phyloP scores from a whole-genome alignment of 2,329 filamentous ascomycete genomes.

The Xylariales sp. region DNA sequence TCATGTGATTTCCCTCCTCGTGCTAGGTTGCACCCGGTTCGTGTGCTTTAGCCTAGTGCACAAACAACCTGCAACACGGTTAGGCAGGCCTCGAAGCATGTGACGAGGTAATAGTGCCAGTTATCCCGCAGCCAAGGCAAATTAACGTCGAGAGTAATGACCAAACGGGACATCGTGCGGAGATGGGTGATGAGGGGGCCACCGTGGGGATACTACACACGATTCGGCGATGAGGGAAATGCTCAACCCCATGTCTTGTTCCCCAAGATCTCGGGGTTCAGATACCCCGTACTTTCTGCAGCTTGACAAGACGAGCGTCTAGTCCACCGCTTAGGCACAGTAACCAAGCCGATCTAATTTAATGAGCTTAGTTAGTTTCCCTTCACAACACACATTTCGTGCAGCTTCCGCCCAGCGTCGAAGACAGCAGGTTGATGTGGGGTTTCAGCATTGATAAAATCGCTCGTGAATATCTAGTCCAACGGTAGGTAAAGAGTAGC shows the following conservation, averaged over 20 bases:
- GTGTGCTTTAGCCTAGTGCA: slow-evolving; percentile 18
- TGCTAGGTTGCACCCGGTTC: slow-evolving; percentile 13
- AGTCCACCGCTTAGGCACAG: neutral
- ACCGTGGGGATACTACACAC: slow-evolving; percentile 23
- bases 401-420: neutral
- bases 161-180: slow-evolving; percentile 15
- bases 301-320: slow-evolving; percentile 2
- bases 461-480: neutral
- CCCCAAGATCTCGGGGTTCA: slow-evolving; percentile 31
- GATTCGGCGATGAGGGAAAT: slow-evolving; percentile 17
- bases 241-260: slow-evolving; percentile 33
- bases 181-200: slow-evolving; percentile 15
- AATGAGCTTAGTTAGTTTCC: neutral
- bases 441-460: neutral
- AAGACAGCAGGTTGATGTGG: slow-evolving; percentile 7
- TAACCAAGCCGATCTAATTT: slow-evolving; percentile 15
- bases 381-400: slow-evolving; percentile 1
- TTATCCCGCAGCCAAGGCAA: slow-evolving; percentile 10
- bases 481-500: neutral
- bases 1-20: slow-evolving; percentile 36
- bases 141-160: slow-evolving; percentile 18
- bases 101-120: slow-evolving; percentile 12
- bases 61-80: slow-evolving; percentile 4
- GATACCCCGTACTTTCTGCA: slow-evolving; percentile 26
- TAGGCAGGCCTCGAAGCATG: slow-evolving; percentile 13